Conservation (phyloP, 306 rosid genomes). For the Potentilla sterilis region DNA sequence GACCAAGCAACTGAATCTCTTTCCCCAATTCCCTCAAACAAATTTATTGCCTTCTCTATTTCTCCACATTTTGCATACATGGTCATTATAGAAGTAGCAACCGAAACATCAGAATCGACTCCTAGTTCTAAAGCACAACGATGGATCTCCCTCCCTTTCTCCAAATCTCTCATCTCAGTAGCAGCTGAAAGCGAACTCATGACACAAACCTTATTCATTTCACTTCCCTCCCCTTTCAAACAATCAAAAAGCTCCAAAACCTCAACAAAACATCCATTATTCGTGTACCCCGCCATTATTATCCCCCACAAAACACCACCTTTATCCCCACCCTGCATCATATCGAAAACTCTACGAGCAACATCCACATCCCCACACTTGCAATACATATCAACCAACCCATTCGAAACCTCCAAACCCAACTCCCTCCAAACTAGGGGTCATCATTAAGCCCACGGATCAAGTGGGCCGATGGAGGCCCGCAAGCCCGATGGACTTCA, state of each 20-base stretch:
- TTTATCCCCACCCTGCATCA: slow-evolving; percentile 44
- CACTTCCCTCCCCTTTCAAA: slow-evolving; percentile 29
- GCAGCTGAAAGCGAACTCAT: slow-evolving; percentile 60
- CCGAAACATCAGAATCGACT: slow-evolving; percentile 40
- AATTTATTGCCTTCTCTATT: slow-evolving; percentile 45
- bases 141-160: slow-evolving; percentile 55
- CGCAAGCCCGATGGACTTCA: no score
- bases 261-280: slow-evolving; percentile 44
- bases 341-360: slow-evolving; percentile 42
- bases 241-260: slow-evolving; percentile 52
- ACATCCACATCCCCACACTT: slow-evolving; percentile 50
- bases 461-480: no score
- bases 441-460: no score
- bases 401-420: slow-evolving; percentile 38
- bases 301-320: slow-evolving; percentile 53
- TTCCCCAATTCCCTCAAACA: slow-evolving; percentile 38
- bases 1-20: slow-evolving; percentile 67
- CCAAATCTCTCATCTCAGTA: slow-evolving; percentile 51
- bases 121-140: slow-evolving; percentile 37
- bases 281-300: slow-evolving; percentile 62
- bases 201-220: slow-evolving; percentile 46
- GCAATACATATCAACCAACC: slow-evolving; percentile 70
- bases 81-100: slow-evolving; percentile 54
- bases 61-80: slow-evolving; percentile 71
- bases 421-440: slow-evolving; percentile 48